phyloP scores from a whole-genome alignment of 2,329 filamentous ascomycete genomes.

The Alternaria brassicicola region DNA sequence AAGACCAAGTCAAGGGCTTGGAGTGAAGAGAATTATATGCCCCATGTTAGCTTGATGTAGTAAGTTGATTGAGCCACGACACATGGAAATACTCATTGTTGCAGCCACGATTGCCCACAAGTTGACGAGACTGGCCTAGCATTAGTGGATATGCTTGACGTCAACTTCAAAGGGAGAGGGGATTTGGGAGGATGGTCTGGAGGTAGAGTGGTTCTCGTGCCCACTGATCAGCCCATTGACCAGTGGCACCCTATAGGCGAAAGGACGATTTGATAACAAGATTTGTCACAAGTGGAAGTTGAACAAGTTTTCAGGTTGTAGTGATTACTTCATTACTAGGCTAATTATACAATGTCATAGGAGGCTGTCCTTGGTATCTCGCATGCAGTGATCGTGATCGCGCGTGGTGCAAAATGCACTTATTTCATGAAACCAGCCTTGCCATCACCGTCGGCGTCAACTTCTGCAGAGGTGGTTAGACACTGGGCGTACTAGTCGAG shows the following conservation, averaged over 20 bases:
- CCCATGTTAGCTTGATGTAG: conserved; percentile 53
- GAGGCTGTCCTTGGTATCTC: conserved; percentile 13
- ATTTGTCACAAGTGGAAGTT: too few species aligned
- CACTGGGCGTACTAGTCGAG: too few species aligned
- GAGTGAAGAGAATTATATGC: conserved; percentile 42
- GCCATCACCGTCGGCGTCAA: conserved; percentile 61
- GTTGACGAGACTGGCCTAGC: conserved; percentile 29
- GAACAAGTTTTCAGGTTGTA: not conserved
- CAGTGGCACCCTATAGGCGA: conserved; percentile 48
- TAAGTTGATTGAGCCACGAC: conserved; percentile 37
- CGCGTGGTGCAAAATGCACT: conserved; percentile 31
- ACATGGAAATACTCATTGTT: not conserved
- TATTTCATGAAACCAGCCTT: conserved; percentile 63
- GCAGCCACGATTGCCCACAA: conserved; percentile 36
- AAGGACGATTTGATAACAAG: conserved; percentile 28
- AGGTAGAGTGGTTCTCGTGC: conserved; percentile 49
- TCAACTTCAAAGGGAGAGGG: conserved; percentile 30
- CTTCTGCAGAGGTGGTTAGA: conserved; percentile 12
- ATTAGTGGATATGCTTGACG: conserved; percentile 32
- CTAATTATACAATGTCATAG: conserved; percentile 18
- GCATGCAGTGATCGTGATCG: conserved; percentile 6
- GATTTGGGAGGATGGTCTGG: conserved; percentile 42
- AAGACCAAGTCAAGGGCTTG: conserved; percentile 35
- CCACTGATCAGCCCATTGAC: conserved; percentile 46
- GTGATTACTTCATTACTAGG: conserved; percentile 11